Evolutionary conservation across 352 stramenopile genomes (phyloP), one percentile per base, ranked within the genome.

Genomic region (Thraustochytrium sp.): DNA sequence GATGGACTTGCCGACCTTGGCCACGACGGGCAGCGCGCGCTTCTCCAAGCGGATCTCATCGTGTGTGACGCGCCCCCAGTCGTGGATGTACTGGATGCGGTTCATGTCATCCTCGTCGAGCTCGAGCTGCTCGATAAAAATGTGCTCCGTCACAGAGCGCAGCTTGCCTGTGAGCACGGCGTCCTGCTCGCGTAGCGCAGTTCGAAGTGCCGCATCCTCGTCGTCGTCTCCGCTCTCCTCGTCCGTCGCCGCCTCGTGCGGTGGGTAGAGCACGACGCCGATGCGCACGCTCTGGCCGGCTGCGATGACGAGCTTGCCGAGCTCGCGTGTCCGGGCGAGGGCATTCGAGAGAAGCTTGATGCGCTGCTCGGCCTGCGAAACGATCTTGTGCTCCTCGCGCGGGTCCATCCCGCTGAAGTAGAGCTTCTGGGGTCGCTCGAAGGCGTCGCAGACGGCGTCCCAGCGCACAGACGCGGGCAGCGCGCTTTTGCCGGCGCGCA

Each of bases 331-430:
- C n/a, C n/a, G n/a, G n/a, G n/a, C n/a, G n/a, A 80, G 68, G 4
- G 68, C 68, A 4, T 13, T n/a, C 42, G 76, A 26, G 9, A 80
- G 38, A 21, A n/a, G 11, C 34, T n/a, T n/a, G 31, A 80, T 68
- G 13, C 68, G 68, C 48, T 68, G 9, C 34, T 80, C 68, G 3
- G 68, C 68, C 26, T 80, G 68, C 46, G 3, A 18, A 13, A 80
- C 68, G 53, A 80, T 64, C 26, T 18, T 37, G 42, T 46, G 31
- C 42, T 80, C 68, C 38, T 80, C 68, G 48, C 29, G 38, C 21
- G 68, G 68, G 13, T 80, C 68, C 68, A 80, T 80, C 5, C 68
- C 68, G 31, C 68, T 80, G 37, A 80, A 80, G 31, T 65, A 80
- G 1, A 80, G 48, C 49, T 80, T 80, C 31, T 80, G 68, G 16